These are phyloP conservation scores for Acaromyces ingoldii DNA, from an alignment of 1,284 basidiomycete species.

Conservation along the genomic window DNA sequence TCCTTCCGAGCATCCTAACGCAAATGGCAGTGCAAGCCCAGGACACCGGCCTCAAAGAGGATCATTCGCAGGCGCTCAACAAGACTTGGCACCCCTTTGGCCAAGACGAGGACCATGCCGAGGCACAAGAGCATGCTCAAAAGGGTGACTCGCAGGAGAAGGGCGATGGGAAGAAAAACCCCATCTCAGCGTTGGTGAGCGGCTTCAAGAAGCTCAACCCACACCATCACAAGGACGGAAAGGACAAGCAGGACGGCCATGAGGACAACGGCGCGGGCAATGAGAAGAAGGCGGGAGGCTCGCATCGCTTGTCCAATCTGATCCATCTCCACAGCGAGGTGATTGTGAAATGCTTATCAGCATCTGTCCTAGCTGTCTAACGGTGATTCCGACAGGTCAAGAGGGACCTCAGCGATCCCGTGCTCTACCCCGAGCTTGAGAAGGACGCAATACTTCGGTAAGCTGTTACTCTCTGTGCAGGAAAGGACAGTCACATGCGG, in stretches of 20 bases:
- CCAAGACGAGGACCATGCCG: background rate
- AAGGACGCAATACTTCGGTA: conserved; percentile 38
- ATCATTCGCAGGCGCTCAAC: background rate
- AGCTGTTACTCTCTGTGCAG: background rate
- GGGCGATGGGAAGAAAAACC: background rate
- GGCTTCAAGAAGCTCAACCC: conserved; percentile 1
- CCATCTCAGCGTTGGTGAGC: background rate
- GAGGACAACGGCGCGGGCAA: background rate
- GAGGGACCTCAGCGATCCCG: conserved; percentile 20
- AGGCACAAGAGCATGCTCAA: background rate
- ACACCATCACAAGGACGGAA: background rate
- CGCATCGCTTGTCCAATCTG: conserved; percentile 1
- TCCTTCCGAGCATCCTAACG: too few species aligned
- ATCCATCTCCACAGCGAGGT: conserved; percentile 5
- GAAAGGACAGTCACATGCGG: background rate
- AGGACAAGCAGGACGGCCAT: background rate
- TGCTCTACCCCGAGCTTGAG: conserved; percentile 38
- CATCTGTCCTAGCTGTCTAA: background rate
- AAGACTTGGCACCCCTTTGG: conserved; percentile 1
- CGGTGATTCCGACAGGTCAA: conserved; percentile 3
- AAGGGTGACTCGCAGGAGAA: background rate
- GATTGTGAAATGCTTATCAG: background rate
- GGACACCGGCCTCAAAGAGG: background rate
- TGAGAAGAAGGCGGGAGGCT: background rate
- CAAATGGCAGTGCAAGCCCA: too few species aligned